Conservation (phyloP, 148 eudicot genomes). For the Cornus kousa region DNA sequence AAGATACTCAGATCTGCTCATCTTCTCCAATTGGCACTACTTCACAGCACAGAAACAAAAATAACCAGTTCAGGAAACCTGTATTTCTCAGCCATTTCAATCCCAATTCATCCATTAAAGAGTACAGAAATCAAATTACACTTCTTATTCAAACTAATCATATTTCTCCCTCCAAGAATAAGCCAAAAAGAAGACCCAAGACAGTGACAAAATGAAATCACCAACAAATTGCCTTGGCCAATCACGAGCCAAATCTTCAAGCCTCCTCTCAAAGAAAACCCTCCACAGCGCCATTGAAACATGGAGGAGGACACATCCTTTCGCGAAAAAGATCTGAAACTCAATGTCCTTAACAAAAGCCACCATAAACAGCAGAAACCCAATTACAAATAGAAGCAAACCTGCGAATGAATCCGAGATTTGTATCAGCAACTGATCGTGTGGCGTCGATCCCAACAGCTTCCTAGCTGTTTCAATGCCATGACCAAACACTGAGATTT, state of each 20-base stretch:
- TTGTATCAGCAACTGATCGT: constrained; percentile 51
- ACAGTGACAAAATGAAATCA: constrained; percentile 51
- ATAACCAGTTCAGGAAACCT: too few relatives aligned
- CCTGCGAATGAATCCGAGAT: constrained; percentile 64
- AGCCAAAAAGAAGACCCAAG: constrained; percentile 65
- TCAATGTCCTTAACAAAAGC: constrained; percentile 60
- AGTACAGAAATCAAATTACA: neutral
- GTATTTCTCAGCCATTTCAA: too few relatives aligned
- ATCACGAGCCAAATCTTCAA: constrained; percentile 54
- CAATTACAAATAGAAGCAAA: constrained; percentile 49
- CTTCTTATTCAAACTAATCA: constrained; percentile 28
- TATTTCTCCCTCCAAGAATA: constrained; percentile 69
- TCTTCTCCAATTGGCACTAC: too few relatives aligned
- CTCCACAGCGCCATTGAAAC: constrained; percentile 65
- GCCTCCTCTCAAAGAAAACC: constrained; percentile 48
- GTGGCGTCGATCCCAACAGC: constrained; percentile 53
- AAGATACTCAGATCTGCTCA: too few relatives aligned
- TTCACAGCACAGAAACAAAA: too few relatives aligned
- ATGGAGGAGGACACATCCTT: constrained; percentile 67
- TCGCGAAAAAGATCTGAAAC: constrained; percentile 65
- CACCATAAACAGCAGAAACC: constrained; percentile 62
- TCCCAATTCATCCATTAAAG: neutral
- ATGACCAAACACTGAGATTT: constrained; percentile 52
- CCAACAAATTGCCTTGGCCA: constrained; percentile 63
- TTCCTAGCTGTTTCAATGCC: constrained; percentile 51